Evolutionary conservation across 148 eudicot genomes (phyloP).

Genomic region (Dysphania ambrosioides): DNA sequence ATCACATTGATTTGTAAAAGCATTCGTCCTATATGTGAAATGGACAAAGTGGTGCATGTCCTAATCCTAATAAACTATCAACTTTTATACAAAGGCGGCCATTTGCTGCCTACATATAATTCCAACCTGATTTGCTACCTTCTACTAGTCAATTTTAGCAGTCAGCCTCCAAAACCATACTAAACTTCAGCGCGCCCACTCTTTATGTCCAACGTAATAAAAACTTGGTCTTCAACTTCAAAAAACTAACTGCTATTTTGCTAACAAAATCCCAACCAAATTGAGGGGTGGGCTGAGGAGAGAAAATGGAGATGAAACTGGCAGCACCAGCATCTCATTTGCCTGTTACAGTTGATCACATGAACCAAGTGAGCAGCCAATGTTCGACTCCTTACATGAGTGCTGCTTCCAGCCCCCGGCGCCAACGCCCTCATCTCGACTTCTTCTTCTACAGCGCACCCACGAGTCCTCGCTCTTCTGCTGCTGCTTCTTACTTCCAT

Average conservation of each 20-base stretch:
- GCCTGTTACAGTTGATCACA: not conserved
- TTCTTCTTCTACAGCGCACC: conserved; percentile 55
- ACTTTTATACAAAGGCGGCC: conserved; percentile 21
- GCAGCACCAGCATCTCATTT: conserved; percentile 18
- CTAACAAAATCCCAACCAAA: not conserved
- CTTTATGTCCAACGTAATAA: not conserved
- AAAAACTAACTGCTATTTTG: not conserved
- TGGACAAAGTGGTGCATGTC: not conserved
- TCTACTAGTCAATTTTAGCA: conserved; percentile 1
- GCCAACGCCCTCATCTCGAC: conserved; percentile 3
- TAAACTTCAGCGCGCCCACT: not conserved
- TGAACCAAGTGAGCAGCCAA: not conserved
- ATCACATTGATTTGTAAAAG: not conserved
- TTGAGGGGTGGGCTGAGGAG: not conserved
- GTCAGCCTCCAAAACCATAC: conserved; percentile 1
- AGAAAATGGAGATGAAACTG: conserved; percentile 14
- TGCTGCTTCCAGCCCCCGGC: conserved; percentile 45
- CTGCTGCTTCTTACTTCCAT: not conserved
- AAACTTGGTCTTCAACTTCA: not conserved
- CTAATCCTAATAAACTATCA: not conserved
- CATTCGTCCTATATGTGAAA: not conserved
- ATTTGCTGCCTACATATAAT: conserved; percentile 8
- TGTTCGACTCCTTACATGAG: conserved; percentile 29
- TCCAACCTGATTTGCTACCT: not conserved
- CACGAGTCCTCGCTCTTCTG: conserved; percentile 42